Percentiles rank a stretch among this genome's conserved stretches.
phyloP scores from a whole-genome alignment of 2,329 filamentous ascomycete species.

The Calonectria henricotiae region DNA sequence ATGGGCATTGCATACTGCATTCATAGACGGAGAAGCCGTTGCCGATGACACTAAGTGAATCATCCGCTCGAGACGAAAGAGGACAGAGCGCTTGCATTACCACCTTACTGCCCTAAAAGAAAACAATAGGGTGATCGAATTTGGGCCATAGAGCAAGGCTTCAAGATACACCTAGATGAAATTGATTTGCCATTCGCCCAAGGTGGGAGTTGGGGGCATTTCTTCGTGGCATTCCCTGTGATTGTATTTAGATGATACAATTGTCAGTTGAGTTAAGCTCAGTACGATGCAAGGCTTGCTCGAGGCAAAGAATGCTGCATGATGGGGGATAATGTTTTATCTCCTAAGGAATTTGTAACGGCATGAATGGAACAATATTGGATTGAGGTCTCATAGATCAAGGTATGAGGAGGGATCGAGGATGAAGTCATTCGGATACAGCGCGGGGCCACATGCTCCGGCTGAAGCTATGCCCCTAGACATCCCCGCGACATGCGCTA shows the following conservation, averaged over 20 bases:
- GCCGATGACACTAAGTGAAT: not conserved
- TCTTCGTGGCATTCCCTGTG: no score
- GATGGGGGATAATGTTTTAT: not conserved
- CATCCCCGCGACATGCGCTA: not conserved
- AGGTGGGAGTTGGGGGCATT: not conserved
- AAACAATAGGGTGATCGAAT: not conserved
- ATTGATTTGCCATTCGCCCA: not conserved
- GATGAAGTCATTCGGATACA: slow-evolving; percentile 16
- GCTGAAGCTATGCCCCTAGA: not conserved
- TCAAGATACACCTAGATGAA: no score
- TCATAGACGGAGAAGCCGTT: not conserved
- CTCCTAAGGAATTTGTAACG: not conserved
- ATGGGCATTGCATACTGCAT: not conserved
- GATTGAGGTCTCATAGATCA: not conserved
- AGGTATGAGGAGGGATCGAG: not conserved
- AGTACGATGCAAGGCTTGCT: not conserved
- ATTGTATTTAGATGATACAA: not conserved
- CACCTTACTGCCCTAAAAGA: not conserved
- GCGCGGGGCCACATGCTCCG: not conserved
- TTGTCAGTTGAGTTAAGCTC: slow-evolving; percentile 3
- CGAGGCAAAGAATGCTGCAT: not conserved
- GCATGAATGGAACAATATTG: not conserved
- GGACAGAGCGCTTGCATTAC: not conserved
- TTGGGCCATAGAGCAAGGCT: not conserved
- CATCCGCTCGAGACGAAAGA: no score